A percentile compares a stretch with the other conserved stretches of the same genome.
Conservation (phyloP, 495 filamentous ascomycete genomes). For the Opeltia flavorubescens region DNA sequence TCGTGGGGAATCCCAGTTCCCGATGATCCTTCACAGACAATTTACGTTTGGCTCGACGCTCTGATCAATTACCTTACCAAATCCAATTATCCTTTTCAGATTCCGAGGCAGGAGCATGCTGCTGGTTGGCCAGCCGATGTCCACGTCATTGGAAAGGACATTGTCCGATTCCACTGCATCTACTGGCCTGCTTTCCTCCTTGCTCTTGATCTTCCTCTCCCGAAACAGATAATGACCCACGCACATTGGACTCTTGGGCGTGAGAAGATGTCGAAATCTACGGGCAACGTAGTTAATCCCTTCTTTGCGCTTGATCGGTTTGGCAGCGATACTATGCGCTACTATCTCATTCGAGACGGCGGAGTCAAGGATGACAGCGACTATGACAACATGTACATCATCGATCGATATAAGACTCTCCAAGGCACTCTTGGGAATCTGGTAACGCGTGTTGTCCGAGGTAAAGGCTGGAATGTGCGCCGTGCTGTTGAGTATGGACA, state of each 20-base stretch:
- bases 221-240: constrained; percentile 71
- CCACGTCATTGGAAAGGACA: constrained; percentile 93
- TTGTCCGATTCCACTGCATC: constrained; percentile 87
- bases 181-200: constrained; percentile 97
- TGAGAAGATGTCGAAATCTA: constrained; percentile 90
- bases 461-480: constrained; percentile 50
- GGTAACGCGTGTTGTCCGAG: constrained; percentile 48
- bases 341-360: constrained; percentile 69
- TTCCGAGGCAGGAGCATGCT: constrained; percentile 43
- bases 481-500: constrained; percentile 9
- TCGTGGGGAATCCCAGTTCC: constrained; percentile 88
- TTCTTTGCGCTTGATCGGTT: constrained; percentile 85
- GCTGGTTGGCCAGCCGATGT: constrained; percentile 80
- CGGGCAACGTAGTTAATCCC: constrained; percentile 89
- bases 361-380: constrained; percentile 61
- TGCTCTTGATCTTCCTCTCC: constrained; percentile 71
- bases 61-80: constrained; percentile 86
- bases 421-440: constrained; percentile 69
- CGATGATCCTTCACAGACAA: constrained; percentile 69
- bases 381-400: constrained; percentile 67
- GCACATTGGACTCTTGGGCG: constrained; percentile 87
- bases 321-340: constrained; percentile 75
- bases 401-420: constrained; percentile 60
- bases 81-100: constrained; percentile 65
- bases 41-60: constrained; percentile 97